Conservation (phyloP, 129 eudicot species). For the Saposhnikovia divaricata region DNA sequence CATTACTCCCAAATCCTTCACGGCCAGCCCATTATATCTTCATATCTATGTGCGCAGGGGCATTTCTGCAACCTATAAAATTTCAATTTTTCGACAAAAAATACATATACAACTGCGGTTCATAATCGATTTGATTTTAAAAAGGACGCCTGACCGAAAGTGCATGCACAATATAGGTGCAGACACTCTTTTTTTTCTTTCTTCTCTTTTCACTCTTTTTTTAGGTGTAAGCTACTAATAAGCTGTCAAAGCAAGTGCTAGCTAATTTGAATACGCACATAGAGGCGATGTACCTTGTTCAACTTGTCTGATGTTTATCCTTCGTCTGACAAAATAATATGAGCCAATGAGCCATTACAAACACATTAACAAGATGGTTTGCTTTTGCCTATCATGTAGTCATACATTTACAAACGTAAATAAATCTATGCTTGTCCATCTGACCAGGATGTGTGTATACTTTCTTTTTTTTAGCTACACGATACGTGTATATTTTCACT, state of each 20-base stretch:
- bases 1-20: not conserved
- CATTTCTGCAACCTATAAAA: not conserved
- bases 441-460: too few relatives aligned
- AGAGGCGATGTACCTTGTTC: not conserved
- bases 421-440: not conserved
- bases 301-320: not conserved
- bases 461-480: too few relatives aligned
- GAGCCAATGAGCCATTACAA: not conserved
- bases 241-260: conserved; percentile 1
- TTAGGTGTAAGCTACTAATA: not conserved
- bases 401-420: not conserved
- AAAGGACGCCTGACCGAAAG: too few relatives aligned
- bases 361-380: not conserved
- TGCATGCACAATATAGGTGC: not conserved
- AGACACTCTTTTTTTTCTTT: not conserved
- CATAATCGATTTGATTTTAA: too few relatives aligned
- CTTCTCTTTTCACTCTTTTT: not conserved
- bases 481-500: too few relatives aligned
- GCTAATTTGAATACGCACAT: not conserved
- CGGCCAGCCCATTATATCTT: not conserved
- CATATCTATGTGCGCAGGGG: not conserved
- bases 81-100: too few relatives aligned
- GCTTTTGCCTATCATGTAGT: not conserved
- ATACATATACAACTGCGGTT: too few relatives aligned
- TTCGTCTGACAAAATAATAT: not conserved